Evolutionary conservation across 1,139 yeast genomes (phyloP).

Genomic region (Lipomyces yarrowii): DNA sequence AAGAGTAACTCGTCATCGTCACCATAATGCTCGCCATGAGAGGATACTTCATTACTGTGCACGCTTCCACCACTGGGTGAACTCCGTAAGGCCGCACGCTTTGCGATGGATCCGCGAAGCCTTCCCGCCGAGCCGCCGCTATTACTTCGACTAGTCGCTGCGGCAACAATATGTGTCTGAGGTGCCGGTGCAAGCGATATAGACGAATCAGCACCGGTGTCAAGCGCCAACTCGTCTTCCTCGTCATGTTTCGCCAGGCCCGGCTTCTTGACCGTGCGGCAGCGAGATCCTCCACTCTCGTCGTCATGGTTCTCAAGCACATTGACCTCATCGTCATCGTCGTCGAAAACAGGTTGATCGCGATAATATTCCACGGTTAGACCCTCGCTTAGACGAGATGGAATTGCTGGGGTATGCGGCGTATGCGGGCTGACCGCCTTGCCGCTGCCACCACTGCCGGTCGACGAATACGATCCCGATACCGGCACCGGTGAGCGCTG

Average conservation of each 20-base stretch:
- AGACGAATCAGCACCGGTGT: background rate
- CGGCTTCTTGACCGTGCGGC: background rate
- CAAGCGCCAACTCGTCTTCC: background rate
- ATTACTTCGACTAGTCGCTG: background rate
- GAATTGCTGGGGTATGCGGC: slow-evolving; percentile 42
- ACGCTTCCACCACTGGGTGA: background rate
- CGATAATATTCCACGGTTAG: slow-evolving; percentile 35
- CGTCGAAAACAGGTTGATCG: slow-evolving; percentile 27
- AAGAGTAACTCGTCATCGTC: slow-evolving; percentile 33
- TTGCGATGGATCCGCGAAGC: background rate
- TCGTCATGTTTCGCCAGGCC: slow-evolving; percentile 5
- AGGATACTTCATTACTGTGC: background rate
- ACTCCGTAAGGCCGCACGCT: background rate
- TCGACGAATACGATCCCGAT: slow-evolving; percentile 32
- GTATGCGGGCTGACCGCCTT: slow-evolving; percentile 22
- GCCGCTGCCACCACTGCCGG: slow-evolving; percentile 31
- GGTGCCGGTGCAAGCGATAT: slow-evolving; percentile 1
- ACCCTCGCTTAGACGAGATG: slow-evolving; percentile 43
- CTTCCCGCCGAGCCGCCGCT: background rate
- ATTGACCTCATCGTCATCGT: slow-evolving; percentile 27
- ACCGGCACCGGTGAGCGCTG: slow-evolving; percentile 32
- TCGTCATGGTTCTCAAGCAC: slow-evolving; percentile 10
- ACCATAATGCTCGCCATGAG: background rate
- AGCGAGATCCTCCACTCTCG: slow-evolving; percentile 6
- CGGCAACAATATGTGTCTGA: background rate